phyloP scores from a whole-genome alignment of 176 grass and related monocot species.

The Puya raimondii region DNA sequence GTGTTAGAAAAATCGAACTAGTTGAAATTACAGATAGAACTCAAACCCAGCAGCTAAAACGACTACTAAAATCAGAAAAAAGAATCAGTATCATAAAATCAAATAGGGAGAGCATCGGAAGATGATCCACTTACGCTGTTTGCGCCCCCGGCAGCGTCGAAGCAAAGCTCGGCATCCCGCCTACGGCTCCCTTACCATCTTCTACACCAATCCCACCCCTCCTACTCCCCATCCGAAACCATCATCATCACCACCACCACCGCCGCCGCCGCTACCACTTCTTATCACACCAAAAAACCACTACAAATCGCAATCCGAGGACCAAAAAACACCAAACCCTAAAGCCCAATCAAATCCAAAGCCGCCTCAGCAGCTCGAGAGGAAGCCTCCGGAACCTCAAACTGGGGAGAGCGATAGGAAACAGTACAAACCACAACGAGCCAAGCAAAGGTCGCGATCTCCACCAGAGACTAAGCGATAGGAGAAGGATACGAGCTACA shows the following conservation, averaged over 20 bases:
- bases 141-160: not conserved
- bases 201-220: not conserved
- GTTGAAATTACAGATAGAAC: too few relatives aligned
- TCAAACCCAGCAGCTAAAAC: too few relatives aligned
- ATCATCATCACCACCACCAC: not conserved
- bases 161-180: constrained; percentile 12
- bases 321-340: not conserved
- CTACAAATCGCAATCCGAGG: not conserved
- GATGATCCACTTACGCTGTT: constrained; percentile 21
- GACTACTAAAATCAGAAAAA: not conserved
- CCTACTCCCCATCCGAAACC: constrained; percentile 2
- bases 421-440: too few relatives aligned
- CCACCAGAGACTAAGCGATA: constrained; percentile 1
- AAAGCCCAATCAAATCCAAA: not conserved
- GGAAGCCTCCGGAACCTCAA: constrained; percentile 10
- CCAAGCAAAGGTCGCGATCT: not conserved
- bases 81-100: not conserved
- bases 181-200: constrained; percentile 14
- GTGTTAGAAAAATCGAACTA: too few relatives aligned
- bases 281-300: not conserved
- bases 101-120: not conserved
- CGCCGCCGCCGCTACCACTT: too few relatives aligned
- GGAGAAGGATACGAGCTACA: not conserved
- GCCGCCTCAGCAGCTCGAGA: not conserved
- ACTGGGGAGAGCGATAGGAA: too few relatives aligned